Evolutionary conservation across 2,329 filamentous ascomycete genomes (phyloP), one percentile per base, ranked within the genome.

Genomic region (Fusarium temperatum): DNA sequence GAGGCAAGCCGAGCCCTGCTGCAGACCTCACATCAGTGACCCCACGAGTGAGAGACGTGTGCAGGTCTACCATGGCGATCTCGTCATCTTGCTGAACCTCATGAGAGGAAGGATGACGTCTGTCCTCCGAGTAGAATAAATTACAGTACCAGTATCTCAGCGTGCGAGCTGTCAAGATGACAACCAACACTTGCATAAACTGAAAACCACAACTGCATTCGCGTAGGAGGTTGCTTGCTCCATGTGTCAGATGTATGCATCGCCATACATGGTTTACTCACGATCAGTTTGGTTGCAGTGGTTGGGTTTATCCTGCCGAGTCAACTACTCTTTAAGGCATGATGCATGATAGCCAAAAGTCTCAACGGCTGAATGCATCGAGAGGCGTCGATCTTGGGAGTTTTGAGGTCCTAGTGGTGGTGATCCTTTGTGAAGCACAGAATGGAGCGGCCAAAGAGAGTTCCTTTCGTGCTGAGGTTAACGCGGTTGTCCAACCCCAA

Each of bases 1-100:
- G 77, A 78, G 77, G 77, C 77, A 78, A 78, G 77, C 75, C 77
- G 75, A 78, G 77, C 77, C 77, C 77, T 78, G 75, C 65, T 71
- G 73, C 75, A 74, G 75, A 68, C 61, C 66, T 75, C 63, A 68
- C 68, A 51, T 60, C 65, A 63, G 70, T 74, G 66, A 63, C 59
- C 56, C 45, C 51, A 68, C 57, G 63, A 66, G 68, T 70, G 74
- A 78, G 68, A 73, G 69, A 63, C 68, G 73, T 67, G 64, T 60
- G 72, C 68, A 70, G 77, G 77, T 78, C 74, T 78, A 76, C 75
- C 60, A 75, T 75, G 77, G 77, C 71, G 69, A 77, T 70, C 61
- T 72, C 63, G 74, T 72, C 75, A 68, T 76, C 75, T 76, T 74
- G 74, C 66, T 54, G 69, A 72, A 73, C 75, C 72, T 77, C 72